Conservation (phyloP, 1,284 basidiomycete species). For the Takashimella koratensis region DNA sequence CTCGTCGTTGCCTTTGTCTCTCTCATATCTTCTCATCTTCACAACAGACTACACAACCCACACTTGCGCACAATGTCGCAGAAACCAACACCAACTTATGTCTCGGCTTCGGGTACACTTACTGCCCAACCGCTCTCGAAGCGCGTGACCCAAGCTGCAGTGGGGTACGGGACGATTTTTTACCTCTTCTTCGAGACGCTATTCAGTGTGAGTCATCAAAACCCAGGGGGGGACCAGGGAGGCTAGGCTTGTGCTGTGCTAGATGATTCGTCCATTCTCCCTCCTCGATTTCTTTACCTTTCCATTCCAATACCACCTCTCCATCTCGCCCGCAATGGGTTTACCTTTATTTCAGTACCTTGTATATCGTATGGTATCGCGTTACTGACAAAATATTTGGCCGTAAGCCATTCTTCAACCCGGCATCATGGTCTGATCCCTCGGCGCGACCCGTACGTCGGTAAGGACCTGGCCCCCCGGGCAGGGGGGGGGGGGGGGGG, state of each 20-base stretch:
- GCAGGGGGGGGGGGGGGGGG: conserved; percentile 4
- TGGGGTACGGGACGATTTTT: conserved; percentile 16
- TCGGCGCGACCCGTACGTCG: conserved; percentile 5
- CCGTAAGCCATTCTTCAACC: conserved; percentile 32
- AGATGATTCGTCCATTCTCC: neutral
- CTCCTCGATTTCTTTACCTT: neutral
- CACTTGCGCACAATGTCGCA: too few species aligned
- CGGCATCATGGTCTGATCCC: conserved; percentile 24
- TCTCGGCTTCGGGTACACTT: conserved; percentile 36
- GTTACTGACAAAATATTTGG: too few species aligned
- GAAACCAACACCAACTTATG: conserved; percentile 22
- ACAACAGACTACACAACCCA: too few species aligned
- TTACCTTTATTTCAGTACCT: too few species aligned
- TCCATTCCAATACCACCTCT: too few species aligned
- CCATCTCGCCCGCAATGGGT: too few species aligned
- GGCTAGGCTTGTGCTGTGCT: too few species aligned
- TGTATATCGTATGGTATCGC: too few species aligned
- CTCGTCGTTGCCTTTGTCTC: too few species aligned
- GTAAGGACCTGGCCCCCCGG: neutral
- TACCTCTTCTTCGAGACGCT: conserved; percentile 44
- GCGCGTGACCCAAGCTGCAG: conserved; percentile 11
- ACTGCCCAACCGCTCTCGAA: conserved; percentile 25
- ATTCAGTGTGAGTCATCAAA: conserved; percentile 26
- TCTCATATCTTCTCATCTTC: too few species aligned
- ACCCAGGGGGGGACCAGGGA: too few species aligned